Evolutionary conservation across 352 stramenopile species (phyloP).

Genomic region (Phytophthora sojae): DNA sequence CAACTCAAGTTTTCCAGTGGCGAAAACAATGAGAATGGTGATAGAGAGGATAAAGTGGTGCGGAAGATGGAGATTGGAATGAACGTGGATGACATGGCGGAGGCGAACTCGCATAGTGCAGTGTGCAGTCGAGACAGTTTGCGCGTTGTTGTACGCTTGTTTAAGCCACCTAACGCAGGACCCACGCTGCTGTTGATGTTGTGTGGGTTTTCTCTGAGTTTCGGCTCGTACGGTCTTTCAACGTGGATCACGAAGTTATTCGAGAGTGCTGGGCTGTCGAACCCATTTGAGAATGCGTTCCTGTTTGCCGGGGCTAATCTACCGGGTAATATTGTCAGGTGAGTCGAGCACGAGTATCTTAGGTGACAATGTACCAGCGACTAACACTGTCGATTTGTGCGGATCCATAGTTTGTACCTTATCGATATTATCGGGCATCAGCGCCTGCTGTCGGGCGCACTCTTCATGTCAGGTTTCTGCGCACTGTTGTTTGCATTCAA

Average conservation of each 20-base stretch:
- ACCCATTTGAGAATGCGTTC: conserved; percentile 94
- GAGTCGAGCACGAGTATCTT: background rate
- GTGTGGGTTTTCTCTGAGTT: conserved; percentile 77
- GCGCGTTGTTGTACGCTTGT: conserved; percentile 54
- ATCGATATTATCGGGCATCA: conserved; percentile 80
- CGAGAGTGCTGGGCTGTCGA: conserved; percentile 82
- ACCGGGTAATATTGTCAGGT: conserved; percentile 91
- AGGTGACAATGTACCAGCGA: background rate
- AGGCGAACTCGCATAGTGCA: conserved; percentile 10
- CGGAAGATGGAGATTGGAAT: conserved; percentile 22
- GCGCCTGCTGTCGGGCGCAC: conserved; percentile 66
- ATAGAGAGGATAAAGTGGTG: conserved; percentile 18
- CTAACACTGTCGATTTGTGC: conserved; percentile 4
- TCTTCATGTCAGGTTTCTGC: conserved; percentile 72
- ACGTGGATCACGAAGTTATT: conserved; percentile 96
- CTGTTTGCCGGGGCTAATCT: conserved; percentile 93
- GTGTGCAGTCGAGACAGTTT: conserved; percentile 75
- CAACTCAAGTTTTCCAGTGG: conserved; percentile 77
- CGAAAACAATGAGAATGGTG: conserved; percentile 44
- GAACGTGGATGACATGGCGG: background rate
- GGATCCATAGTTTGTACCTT: conserved; percentile 58
- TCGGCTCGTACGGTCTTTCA: conserved; percentile 93
- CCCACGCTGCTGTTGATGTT: conserved; percentile 75
- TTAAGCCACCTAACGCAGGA: conserved; percentile 47
- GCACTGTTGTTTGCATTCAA: conserved; percentile 87